phyloP scores from a whole-genome alignment of 768 basidiomycete genomes.

The Lentinula guzmanii region DNA sequence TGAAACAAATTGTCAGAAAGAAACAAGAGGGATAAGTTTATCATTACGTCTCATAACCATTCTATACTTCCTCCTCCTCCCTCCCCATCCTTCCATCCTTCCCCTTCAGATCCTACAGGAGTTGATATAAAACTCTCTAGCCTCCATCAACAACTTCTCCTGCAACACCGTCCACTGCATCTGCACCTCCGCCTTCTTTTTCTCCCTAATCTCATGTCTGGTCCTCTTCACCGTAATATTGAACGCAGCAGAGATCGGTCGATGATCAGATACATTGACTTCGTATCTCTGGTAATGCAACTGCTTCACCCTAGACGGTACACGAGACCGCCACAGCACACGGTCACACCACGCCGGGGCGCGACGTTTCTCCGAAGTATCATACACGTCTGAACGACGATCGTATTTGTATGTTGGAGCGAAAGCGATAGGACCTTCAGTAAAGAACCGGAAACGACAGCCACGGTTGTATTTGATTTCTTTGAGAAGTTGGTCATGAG shows the following conservation, averaged over 20 bases:
- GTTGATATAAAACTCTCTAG: conserved; percentile 35
- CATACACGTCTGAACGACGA: conserved; percentile 69
- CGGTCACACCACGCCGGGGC: conserved; percentile 97
- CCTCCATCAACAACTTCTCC: conserved; percentile 29
- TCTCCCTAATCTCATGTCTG: conserved; percentile 47
- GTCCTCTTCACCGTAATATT: conserved; percentile 69
- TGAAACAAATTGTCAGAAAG: background rate
- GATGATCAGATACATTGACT: conserved; percentile 83
- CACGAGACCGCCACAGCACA: conserved; percentile 69
- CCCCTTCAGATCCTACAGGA: background rate
- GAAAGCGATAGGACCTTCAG: conserved; percentile 79
- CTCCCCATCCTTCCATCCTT: background rate
- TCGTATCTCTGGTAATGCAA: conserved; percentile 81
- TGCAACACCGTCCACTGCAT: conserved; percentile 48
- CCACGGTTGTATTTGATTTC: conserved; percentile 85
- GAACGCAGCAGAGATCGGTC: conserved; percentile 82
- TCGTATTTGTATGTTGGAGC: conserved; percentile 96
- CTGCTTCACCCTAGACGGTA: conserved; percentile 50
- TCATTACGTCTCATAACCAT: background rate
- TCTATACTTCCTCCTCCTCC: background rate
- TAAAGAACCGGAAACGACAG: conserved; percentile 80
- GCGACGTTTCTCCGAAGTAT: conserved; percentile 83
- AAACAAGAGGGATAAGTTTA: background rate
- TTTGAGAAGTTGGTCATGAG: conserved; percentile 85
- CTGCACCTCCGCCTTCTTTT: conserved; percentile 52